phyloP scores from a whole-genome alignment of 2,329 filamentous ascomycete genomes.

The Arthroderma sp. region DNA sequence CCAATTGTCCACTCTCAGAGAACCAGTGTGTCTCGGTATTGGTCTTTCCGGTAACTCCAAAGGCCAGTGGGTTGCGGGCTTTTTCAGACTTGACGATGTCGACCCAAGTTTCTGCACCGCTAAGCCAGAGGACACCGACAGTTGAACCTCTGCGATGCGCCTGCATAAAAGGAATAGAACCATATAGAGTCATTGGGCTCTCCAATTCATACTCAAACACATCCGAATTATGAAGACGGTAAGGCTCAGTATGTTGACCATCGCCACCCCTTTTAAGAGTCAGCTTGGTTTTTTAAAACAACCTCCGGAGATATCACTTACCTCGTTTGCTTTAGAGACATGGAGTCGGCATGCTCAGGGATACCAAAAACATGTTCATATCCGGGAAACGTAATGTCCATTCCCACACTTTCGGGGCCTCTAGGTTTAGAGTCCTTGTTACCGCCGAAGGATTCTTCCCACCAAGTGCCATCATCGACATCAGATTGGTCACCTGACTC shows the following conservation, averaged over 20 bases:
- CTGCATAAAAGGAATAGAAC: constrained; percentile 96
- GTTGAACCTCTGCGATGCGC: constrained; percentile 87
- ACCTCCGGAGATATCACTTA: constrained; percentile 16
- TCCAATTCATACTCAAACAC: constrained; percentile 97
- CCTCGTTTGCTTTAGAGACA: constrained; percentile 82
- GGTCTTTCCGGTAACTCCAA: constrained; percentile 55
- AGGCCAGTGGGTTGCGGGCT: constrained; percentile 59
- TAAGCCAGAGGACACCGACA: constrained; percentile 95
- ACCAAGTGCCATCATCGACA: constrained; percentile 84
- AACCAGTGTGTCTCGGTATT: constrained; percentile 93
- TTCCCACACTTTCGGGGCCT: constrained; percentile 77
- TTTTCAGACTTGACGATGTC: constrained; percentile 75
- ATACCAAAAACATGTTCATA: constrained; percentile 92
- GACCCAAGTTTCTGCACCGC: constrained; percentile 93
- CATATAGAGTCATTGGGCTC: constrained; percentile 96
- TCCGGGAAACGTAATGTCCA: constrained; percentile 84
- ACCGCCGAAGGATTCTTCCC: constrained; percentile 92
- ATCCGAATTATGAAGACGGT: constrained; percentile 89
- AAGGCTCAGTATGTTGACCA: constrained; percentile 75
- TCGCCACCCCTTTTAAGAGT: constrained; percentile 50
- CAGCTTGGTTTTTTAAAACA: constrained; percentile 8
- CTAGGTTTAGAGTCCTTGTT: constrained; percentile 93
- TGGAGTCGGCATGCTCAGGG: constrained; percentile 75
- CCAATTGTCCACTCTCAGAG: constrained; percentile 77
- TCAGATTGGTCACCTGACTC: constrained; percentile 24